phyloP scores from a whole-genome alignment of 163 green algal species.

The Scenedesmus sp. region DNA sequence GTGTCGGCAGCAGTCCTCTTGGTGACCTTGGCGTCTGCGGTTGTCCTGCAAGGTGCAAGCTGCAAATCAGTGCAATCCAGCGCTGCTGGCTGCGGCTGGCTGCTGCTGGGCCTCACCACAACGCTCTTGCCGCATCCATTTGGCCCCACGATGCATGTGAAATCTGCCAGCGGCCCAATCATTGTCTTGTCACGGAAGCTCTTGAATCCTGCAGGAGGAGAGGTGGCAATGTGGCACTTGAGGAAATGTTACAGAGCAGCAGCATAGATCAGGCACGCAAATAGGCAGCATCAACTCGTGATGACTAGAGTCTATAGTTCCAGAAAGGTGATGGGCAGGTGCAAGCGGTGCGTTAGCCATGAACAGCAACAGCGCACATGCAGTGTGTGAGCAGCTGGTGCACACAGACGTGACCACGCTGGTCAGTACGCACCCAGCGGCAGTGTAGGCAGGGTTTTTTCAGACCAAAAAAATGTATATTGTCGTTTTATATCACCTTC shows the following conservation, averaged over 20 bases:
- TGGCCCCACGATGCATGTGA: conserved; percentile 75
- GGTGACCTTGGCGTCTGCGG: background rate
- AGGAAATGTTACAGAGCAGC: background rate
- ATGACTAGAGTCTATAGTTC: background rate
- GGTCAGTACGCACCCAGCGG: background rate
- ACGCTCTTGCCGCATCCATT: conserved; percentile 82
- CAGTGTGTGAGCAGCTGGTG: too few species aligned
- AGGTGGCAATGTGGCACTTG: background rate
- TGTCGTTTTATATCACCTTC: background rate
- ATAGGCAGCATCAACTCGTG: background rate
- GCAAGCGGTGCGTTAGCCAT: too few species aligned
- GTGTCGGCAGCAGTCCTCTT: background rate
- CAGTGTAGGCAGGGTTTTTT: background rate
- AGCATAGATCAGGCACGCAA: background rate
- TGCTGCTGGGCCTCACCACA: conserved; percentile 56
- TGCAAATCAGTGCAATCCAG: background rate
- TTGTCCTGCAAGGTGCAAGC: background rate
- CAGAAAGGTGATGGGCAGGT: too few species aligned
- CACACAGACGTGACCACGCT: background rate
- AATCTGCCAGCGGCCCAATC: conserved; percentile 58
- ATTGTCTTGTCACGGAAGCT: conserved; percentile 59
- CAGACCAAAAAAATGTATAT: background rate
- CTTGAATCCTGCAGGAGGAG: conserved; percentile 74
- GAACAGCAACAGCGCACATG: too few species aligned
- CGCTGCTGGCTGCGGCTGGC: too few species aligned